phyloP scores from a whole-genome alignment of 805 yeast species.

The Candida qinlingensis region DNA sequence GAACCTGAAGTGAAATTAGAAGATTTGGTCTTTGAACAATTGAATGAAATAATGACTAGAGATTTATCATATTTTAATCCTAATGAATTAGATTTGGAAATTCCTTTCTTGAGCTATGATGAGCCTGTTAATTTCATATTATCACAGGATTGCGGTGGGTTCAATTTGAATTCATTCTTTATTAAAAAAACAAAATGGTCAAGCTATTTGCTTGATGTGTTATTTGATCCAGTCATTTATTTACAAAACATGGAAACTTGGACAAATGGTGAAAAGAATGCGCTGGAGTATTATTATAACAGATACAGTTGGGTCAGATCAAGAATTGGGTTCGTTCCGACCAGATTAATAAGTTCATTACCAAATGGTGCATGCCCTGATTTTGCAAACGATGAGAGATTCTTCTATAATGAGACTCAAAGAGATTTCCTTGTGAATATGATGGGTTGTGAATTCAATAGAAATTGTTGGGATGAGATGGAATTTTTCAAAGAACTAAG shows the following conservation, averaged over 20 bases:
- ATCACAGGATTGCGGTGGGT: conserved; percentile 39
- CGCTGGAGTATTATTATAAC: conserved; percentile 33
- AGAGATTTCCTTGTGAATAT: conserved; percentile 35
- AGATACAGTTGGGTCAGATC: conserved; percentile 36
- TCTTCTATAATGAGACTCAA: conserved; percentile 32
- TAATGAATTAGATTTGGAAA: conserved; percentile 27
- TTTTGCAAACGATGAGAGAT: conserved; percentile 25
- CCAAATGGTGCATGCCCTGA: conserved; percentile 34
- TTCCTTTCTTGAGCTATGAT: conserved; percentile 25
- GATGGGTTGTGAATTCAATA: conserved; percentile 33
- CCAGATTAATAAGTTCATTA: conserved; percentile 31
- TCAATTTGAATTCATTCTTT: conserved; percentile 35
- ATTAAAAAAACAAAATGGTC: conserved; percentile 36
- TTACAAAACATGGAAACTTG: conserved; percentile 35
- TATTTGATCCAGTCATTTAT: conserved; percentile 39
- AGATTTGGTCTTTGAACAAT: conserved; percentile 28
- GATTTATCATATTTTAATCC: conserved; percentile 34
- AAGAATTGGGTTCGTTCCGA: conserved; percentile 35
- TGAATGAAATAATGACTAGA: conserved; percentile 27
- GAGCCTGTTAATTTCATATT: conserved; percentile 33
- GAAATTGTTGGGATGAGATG: conserved; percentile 38
- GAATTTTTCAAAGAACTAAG: conserved; percentile 30
- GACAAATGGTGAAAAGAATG: conserved; percentile 34
- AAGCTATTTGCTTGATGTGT: conserved; percentile 29
- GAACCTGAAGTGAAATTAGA: conserved; percentile 33